Evolutionary conservation across 257 asterid species (phyloP), one percentile per base, ranked within the genome.

Genomic region (Salvia rosmarinus): DNA sequence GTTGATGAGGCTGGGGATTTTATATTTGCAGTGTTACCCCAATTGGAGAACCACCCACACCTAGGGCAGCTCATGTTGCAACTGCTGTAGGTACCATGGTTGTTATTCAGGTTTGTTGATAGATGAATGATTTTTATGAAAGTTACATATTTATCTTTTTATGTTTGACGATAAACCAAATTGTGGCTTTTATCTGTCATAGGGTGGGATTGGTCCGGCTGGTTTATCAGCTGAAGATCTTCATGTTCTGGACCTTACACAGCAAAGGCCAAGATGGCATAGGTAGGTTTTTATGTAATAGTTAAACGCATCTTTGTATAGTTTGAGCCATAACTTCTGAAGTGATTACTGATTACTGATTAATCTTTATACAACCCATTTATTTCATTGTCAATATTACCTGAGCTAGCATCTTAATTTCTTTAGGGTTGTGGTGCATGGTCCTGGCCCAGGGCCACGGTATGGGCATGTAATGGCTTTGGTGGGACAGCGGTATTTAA

Each of bases 21-120:
- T 23, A 61, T 76, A 21, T 64, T n/a, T 84, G 76, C 85, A 94
- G 99, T 81, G 79, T 94, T 72, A 85, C 89, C 75, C 98, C 99
- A 37, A 88, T 89, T 81, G 99, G 99, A 75, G 99, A 94, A 79
- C 99, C 99, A 81, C 99, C 99, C 55, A 89, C 99, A 34, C 97
- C 99, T 63, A 85, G 99, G 78, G 99, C 99, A 61, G 99, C 99
- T 80, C 99, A 94, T 49, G 97, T 94, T 75, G 98, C 97, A 40
- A 87, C 98, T 28, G 97, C 97, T 25, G 98, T 94, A 50, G 98
- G 98, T 71, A 94, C 99, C 40, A 94, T 94, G 99, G 97, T 94
- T 34, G 99, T 94, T 82, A 88, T 94, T 79, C 99, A 94, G 99
- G 99, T 94, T 61, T 74, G 82, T 79, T 76, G 65, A 70, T 62